Base-by-base conservation (phyloP, 139 green algal genomes). In the Chlamydomonas asymmetrica region DNA sequence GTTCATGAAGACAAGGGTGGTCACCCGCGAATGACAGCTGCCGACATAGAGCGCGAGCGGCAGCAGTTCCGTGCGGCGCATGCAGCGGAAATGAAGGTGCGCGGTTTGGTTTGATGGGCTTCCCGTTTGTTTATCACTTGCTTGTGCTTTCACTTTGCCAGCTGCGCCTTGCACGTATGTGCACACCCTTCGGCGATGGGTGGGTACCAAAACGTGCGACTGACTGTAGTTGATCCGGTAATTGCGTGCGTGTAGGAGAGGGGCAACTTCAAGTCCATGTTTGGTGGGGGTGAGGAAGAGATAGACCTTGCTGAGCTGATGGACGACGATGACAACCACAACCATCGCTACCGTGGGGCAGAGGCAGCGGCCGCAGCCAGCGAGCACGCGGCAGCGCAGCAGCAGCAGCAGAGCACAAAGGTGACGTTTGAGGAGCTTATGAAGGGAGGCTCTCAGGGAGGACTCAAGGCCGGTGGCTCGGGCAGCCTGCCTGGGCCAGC, bases 241-340 rank as follows among this genome's bases (percentile, higher is more conserved):
- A n/a, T n/a, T n/a, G n/a, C n/a, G n/a, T n/a, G n/a, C 52, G 6
- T 61, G 20, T 37, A 76, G 70, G 70, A 76, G 6, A 40, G 31
- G 16, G 10, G 31, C 39, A 76, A 76, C n/a, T 20, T 57, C 4
- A 76, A 76, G 56, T 57, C 67, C 39, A 57, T 56, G 4, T n/a
- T 76, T 40, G 67, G 67, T 27, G n/a, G n/a, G n/a, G 70, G 67
- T 32, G 31, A 49, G 20, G 70, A 76, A 31, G 70, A 76, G 70
- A 76, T 76, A 8, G 70, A 76, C 56, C 35, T 76, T 41, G 70
- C 67, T 41, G 70, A 76, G 39, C 39, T 76, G 29, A 29, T 56
- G 18, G 57, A 68, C 8, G 57, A 76, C 18, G 57, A 68, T 0
- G 70, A 67, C 1, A 40, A 75, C 31, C 4, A 66, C n/a, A n/a